Base-by-base conservation (phyloP, 768 basidiomycete genomes). In the Arthromyces matolae region DNA sequence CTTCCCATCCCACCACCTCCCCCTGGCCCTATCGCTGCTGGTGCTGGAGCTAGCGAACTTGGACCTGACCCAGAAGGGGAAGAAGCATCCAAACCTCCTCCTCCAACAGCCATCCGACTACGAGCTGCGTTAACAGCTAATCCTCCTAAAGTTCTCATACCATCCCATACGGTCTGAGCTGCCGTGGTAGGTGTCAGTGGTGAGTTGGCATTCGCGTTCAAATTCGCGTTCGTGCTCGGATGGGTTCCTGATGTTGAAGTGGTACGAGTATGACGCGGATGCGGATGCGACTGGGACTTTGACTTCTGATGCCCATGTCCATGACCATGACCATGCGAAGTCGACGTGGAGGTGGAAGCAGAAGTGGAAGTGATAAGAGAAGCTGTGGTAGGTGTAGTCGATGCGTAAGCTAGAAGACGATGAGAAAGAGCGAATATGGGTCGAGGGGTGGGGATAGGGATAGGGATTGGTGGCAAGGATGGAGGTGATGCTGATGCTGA, bases 81-180 rank as follows among this genome's bases (percentile, higher is more conserved):
- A n/a, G n/a, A n/a, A n/a, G 37, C 34, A 14, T 19, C 20, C 1
- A 18, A 18, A 29, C 25, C 28, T 22, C n/a, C 46, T 2, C 49
- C 49, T 5, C 55, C 59, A 8, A 32, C 63, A 29, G 55, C 67
- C 13, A 71, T 63, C 4, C 63, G 55, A 34, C 56, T 69, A 63
- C 63, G 64, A 40, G 78, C 78, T 31, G 79, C 80, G 14, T 71
- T 71, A 27, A 76, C 71, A 1, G 84, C 85, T 56, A 81, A 68
- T 13, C 82, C 83, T 2, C 84, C 80, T 2, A 86, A 60, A 6
- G 77, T 76, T 59, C 77, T 77, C 74, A 87, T 76, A 16, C 84
- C 83, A 54, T 73, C 81, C 48, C 85, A 64, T 8, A 88, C 72
- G 19, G 71, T 77, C 25, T 79, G 82, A 18, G 84, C 83, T 2